These are phyloP conservation scores for Leccinum imitatum DNA, from an alignment of 768 basidiomycete genomes.

Conservation along the genomic window DNA sequence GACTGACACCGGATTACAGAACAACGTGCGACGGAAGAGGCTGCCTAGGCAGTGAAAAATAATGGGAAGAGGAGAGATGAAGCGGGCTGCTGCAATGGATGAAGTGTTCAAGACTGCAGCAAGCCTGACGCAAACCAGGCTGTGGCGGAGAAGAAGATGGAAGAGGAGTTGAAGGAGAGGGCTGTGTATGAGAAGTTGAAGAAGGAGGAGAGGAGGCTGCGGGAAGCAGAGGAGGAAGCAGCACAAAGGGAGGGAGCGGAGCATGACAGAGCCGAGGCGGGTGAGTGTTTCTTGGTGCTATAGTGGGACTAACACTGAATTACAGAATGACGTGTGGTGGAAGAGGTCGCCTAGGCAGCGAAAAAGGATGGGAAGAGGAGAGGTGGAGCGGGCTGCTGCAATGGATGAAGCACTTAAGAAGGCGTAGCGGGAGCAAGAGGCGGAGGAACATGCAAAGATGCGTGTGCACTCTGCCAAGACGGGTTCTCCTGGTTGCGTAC, in stretches of 20 bases:
- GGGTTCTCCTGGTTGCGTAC: constrained; percentile 12
- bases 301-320: no score
- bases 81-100: constrained; percentile 52
- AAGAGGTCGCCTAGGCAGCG: constrained; percentile 53
- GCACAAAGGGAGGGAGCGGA: constrained; percentile 25
- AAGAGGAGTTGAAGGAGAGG: constrained; percentile 47
- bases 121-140: constrained; percentile 14
- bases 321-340: constrained; percentile 55
- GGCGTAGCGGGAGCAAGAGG: constrained; percentile 3
- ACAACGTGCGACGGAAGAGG: constrained; percentile 57
- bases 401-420: constrained; percentile 12
- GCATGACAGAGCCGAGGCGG: constrained; percentile 47
- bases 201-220: constrained; percentile 41
- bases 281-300: constrained; percentile 30
- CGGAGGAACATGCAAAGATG: constrained; percentile 43
- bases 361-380: constrained; percentile 18
- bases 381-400: no score
- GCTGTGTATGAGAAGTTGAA: constrained; percentile 59
- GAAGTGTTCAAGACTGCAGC: constrained; percentile 57
- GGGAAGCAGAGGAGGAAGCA: constrained; percentile 17
- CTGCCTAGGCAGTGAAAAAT: constrained; percentile 50
- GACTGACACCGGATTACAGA: constrained; percentile 33
- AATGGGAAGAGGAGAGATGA: constrained; percentile 55
- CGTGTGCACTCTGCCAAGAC: constrained; percentile 25
- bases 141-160: constrained; percentile 52